Evolutionary conservation across 140 eudicot species (phyloP).

Genomic region (Anethum foeniculum): DNA sequence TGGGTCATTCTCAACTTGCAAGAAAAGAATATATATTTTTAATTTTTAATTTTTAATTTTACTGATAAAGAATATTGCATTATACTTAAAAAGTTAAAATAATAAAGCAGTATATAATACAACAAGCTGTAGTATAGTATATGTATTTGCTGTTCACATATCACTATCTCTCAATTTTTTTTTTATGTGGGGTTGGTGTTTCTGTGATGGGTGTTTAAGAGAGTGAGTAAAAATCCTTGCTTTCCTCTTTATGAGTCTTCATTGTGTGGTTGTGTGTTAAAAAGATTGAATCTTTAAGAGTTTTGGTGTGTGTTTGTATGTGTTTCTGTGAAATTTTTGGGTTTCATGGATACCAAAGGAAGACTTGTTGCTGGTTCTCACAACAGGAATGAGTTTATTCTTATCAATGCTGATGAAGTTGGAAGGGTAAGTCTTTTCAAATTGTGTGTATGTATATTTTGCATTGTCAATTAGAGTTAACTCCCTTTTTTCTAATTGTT

Average conservation of each 20-base stretch:
- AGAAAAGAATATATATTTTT: not conserved
- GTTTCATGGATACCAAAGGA: constrained; percentile 73
- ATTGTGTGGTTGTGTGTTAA: not conserved
- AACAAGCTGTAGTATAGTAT: not conserved
- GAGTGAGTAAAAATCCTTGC: constrained; percentile 21
- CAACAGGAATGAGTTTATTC: constrained; percentile 84
- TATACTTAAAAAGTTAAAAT: not conserved
- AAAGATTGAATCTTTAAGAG: constrained; percentile 2
- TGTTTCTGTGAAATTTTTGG: not conserved
- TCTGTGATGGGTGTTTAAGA: constrained; percentile 34
- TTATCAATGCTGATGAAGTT: constrained; percentile 98
- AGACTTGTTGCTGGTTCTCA: constrained; percentile 96
- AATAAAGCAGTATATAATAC: not conserved
- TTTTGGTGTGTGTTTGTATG: constrained; percentile 8
- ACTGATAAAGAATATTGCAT: not conserved
- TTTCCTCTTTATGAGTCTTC: constrained; percentile 24
- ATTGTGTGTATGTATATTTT: not conserved
- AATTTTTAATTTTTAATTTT: no score
- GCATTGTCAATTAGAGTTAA: not conserved
- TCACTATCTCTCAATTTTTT: constrained; percentile 36
- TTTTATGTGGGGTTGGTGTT: constrained; percentile 38
- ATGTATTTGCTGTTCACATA: constrained; percentile 8
- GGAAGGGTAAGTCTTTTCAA: constrained; percentile 60
- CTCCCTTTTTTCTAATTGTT: not conserved
- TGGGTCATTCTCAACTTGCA: constrained; percentile 4